Base-by-base conservation (phyloP, 441 rosid genomes). In the Erodium moschatum region DNA sequence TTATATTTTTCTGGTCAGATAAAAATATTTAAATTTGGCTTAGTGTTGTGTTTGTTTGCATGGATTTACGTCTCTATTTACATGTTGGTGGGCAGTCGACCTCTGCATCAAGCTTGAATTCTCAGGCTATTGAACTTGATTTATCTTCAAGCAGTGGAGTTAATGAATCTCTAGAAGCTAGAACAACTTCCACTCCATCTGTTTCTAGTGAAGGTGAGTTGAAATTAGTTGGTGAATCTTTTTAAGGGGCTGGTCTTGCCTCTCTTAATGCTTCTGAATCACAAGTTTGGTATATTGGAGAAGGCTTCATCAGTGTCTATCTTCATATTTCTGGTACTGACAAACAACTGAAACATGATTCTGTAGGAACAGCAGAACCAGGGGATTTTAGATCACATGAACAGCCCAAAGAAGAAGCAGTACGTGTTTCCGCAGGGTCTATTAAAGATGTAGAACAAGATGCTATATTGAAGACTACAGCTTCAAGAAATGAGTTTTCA, bases 21-120 rank as follows among this genome's bases (percentile, higher is more conserved):
- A 40, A 56, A 15, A 21, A 56, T 56, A 6, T 19, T 56, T 56
- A 15, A 56, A 16, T 15, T 56, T 4, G n/a, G 11, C 6, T 56
- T 5, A 7, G 9, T 56, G 62, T 56, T 56, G 62, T 16, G 27
- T 6, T 19, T 56, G 24, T 56, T 18, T 56, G 62, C 62, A 56
- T 56, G 27, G n/a, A 56, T 56, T 56, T 56, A 56, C 19, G 27
- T 52, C n/a, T 35, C 52, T 13, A 29, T 69, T 42, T 44, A 71
- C 79, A 76, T 84, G 77, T 78, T 74, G 84, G 67, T 73, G 88
- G 74, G 24, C 81, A 74, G 72, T 70, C 80, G 67, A 66, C 69
- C 7, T 38, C 75, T 16, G 3, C 52, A 11, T 70, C 81, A 16
- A 66, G 60, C 50, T 13, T 72, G 64, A 60, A 75, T 61, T 67